Conservation (phyloP, 768 basidiomycete species). For the Clavaria fumosa region DNA sequence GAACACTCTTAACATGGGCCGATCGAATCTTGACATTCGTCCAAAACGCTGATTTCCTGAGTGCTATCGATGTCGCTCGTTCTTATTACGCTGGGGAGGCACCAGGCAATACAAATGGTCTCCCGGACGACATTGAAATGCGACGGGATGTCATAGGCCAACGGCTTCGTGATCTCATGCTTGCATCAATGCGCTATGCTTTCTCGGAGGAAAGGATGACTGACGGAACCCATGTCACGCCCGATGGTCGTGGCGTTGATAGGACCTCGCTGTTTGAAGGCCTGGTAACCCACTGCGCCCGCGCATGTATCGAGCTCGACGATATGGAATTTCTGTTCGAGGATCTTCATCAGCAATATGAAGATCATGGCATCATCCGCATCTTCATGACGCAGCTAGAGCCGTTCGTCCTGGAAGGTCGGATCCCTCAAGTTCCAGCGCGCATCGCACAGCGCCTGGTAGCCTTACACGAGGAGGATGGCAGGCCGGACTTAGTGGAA, state of each 20-base stretch:
- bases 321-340: slow-evolving; percentile 85
- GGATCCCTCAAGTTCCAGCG: slow-evolving; percentile 67
- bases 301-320: slow-evolving; percentile 64
- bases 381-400: slow-evolving; percentile 80
- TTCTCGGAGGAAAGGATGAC: slow-evolving; percentile 94
- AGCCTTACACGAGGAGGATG: slow-evolving; percentile 55
- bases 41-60: slow-evolving; percentile 74
- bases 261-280: slow-evolving; percentile 81
- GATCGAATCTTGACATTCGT: slow-evolving; percentile 79
- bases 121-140: slow-evolving; percentile 51
- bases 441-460: slow-evolving; percentile 78
- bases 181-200: slow-evolving; percentile 73
- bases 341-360: slow-evolving; percentile 83
- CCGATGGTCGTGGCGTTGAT: slow-evolving; percentile 84
- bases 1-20: slow-evolving; percentile 87
- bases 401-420: slow-evolving; percentile 59
- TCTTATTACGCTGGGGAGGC: slow-evolving; percentile 69
- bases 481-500: slow-evolving; percentile 64
- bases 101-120: slow-evolving; percentile 73
- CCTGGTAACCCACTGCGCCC: slow-evolving; percentile 61
- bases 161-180: slow-evolving; percentile 71
- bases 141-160: slow-evolving; percentile 53
- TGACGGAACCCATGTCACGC: slow-evolving; percentile 70
- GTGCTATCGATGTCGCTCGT: slow-evolving; percentile 75
- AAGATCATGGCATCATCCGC: slow-evolving; percentile 62